phyloP scores from a whole-genome alignment of 1,284 basidiomycete species.

The Coriolopsis trogii region DNA sequence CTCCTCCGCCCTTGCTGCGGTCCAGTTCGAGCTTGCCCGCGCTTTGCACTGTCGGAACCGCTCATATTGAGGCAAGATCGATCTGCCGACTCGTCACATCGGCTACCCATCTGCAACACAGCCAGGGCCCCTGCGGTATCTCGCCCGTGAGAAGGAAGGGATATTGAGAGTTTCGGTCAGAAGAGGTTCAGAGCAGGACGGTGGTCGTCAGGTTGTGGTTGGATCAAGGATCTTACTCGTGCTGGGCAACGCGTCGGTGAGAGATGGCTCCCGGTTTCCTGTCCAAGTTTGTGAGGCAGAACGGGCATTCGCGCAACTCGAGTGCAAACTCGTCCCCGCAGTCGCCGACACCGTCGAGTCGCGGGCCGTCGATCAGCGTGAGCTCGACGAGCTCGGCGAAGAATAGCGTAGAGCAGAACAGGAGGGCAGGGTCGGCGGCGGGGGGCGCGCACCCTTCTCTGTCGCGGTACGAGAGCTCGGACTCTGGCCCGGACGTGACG shows the following conservation, averaged over 20 bases:
- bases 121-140: not conserved
- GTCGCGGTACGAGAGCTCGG: slow-evolving; percentile 25
- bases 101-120: not conserved
- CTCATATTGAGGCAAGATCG: not conserved
- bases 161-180: not conserved
- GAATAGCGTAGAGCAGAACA: slow-evolving; percentile 5
- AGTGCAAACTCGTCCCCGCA: slow-evolving; percentile 27
- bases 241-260: not conserved
- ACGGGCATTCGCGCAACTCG: slow-evolving; percentile 24
- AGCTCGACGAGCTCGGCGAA: slow-evolving; percentile 21
- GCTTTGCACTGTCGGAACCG: not conserved
- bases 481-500: slow-evolving; percentile 51
- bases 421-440: not conserved
- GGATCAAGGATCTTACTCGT: no score
- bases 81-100: slow-evolving; percentile 14
- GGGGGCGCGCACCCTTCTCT: not conserved
- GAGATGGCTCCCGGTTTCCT: slow-evolving; percentile 41
- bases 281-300: slow-evolving; percentile 38
- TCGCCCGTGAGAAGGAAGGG: not conserved
- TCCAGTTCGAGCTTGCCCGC: not conserved
- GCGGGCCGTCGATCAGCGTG: slow-evolving; percentile 29
- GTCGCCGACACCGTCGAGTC: slow-evolving; percentile 18
- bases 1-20: not conserved
- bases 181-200: not conserved
- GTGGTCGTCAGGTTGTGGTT: not conserved